Base-by-base conservation (phyloP, 257 asterid species). In the Asclepias syriaca region DNA sequence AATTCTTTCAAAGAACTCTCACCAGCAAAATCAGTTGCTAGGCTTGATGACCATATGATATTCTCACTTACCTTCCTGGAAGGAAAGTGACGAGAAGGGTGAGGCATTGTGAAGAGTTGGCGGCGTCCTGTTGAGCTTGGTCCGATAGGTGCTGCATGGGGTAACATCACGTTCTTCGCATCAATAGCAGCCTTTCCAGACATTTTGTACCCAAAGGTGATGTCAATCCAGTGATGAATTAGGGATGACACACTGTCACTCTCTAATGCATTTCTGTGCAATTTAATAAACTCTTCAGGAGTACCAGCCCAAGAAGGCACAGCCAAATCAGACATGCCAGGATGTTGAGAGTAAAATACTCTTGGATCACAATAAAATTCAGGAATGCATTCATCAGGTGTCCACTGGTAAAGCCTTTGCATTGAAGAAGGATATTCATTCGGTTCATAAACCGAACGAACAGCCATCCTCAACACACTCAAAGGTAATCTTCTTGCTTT, bases 351-450 rank as follows among this genome's bases (percentile, higher is more conserved):
- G 84, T 77, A 80, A 84, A 88, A 94, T 80, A 94, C 80, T 71
- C 76, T 89, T 15, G 98, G 90, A 77, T 91, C 96, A 84, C 93
- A 88, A 79, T 87, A 94, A 81, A 94, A 94, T 73, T 94, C 99
- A 18, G 99, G 98, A 77, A 94, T 94, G 81, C 99, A 94, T 85
- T 94, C 98, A 50, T 94, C 99, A 70, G 99, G 99, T 66, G 98
- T 94, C 99, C 99, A 94, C 58, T 90, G 96, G 76, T 90, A 94
- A 71, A 94, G 89, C 56, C 99, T 86, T 81, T 91, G 99, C 99
- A 94, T 91, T 78, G 82, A 89, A 55, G 98, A 88, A 54, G 98
- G 99, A 84, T 94, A 94, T 81, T 94, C 99, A 65, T 94, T 94
- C 69, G 99, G 99, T 86, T 94, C 99, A 84, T 94, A 94, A 70